These are phyloP conservation scores for Phytophthora idaei DNA, from an alignment of 352 stramenopile genomes.

Conservation along the genomic window DNA sequence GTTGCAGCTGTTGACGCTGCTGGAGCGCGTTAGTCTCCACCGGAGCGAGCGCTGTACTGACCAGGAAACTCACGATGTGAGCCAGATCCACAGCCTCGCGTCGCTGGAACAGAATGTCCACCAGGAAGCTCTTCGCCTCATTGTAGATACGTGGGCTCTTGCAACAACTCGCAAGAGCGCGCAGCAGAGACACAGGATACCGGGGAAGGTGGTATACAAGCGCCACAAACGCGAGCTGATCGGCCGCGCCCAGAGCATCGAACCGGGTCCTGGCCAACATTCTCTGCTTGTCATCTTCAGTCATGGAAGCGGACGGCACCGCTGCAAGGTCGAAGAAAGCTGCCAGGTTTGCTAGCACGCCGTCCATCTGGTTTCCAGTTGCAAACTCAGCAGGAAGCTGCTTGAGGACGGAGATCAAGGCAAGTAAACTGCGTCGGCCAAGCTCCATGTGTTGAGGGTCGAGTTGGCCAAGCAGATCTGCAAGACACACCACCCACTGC, in stretches of 20 bases:
- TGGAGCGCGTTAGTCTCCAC: conserved; percentile 21
- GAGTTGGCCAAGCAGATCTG: conserved; percentile 59
- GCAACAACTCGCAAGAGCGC: conserved; percentile 74
- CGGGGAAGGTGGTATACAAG: conserved; percentile 78
- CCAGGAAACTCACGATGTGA: conserved; percentile 82
- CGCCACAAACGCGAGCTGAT: conserved; percentile 76
- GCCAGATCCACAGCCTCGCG: conserved; percentile 66
- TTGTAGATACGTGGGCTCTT: conserved; percentile 64
- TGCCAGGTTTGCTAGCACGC: conserved; percentile 61
- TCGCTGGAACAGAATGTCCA: conserved; percentile 81
- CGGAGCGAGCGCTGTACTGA: conserved; percentile 68
- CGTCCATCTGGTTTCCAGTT: conserved; percentile 50
- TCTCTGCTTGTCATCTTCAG: conserved; percentile 28
- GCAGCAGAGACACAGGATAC: conserved; percentile 72
- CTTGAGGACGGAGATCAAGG: conserved; percentile 80
- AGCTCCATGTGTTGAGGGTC: conserved; percentile 68
- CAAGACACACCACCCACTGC: conserved; percentile 76
- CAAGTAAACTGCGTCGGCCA: conserved; percentile 60
- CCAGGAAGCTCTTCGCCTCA: conserved; percentile 83
- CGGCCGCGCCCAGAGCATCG: conserved; percentile 47
- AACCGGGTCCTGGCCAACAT: conserved; percentile 51
- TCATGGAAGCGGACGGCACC: conserved; percentile 29
- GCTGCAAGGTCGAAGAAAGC: conserved; percentile 65
- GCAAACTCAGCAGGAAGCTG: conserved; percentile 67
- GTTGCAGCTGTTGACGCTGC: conserved; percentile 52